Evolutionary conservation across 805 yeast species (phyloP).

Genomic region (Lipomyces oligophaga): DNA sequence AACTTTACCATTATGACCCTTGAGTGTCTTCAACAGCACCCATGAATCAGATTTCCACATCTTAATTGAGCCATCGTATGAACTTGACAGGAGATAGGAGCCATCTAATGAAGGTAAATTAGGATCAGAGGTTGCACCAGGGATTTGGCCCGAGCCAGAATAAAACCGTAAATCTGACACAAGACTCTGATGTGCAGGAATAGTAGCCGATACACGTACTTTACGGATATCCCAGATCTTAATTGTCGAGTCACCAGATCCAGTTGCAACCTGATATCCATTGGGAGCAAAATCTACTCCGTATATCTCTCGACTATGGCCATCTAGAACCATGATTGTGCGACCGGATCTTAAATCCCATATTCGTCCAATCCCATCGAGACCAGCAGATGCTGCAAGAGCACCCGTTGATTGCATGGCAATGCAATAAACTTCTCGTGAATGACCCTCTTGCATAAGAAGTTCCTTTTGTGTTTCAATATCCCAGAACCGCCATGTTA

Average conservation of each 20-base stretch:
- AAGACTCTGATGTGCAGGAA: slow-evolving; percentile 72
- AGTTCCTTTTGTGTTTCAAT: slow-evolving; percentile 47
- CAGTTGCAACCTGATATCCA: slow-evolving; percentile 75
- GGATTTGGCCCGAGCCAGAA: slow-evolving; percentile 32
- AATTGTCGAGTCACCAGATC: slow-evolving; percentile 75
- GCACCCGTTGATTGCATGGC: slow-evolving; percentile 73
- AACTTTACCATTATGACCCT: slow-evolving; percentile 63
- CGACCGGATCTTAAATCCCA: slow-evolving; percentile 89
- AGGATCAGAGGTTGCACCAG: slow-evolving; percentile 31
- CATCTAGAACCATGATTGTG: slow-evolving; percentile 52
- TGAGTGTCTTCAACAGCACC: slow-evolving; percentile 51
- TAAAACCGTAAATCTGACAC: slow-evolving; percentile 63
- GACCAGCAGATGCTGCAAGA: slow-evolving; percentile 68
- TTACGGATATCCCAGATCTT: slow-evolving; percentile 84
- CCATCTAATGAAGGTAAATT: slow-evolving; percentile 43
- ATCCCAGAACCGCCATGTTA: slow-evolving; percentile 90
- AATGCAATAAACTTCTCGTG: slow-evolving; percentile 62
- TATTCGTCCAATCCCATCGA: slow-evolving; percentile 65
- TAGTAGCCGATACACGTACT: slow-evolving; percentile 42
- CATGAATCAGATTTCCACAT: slow-evolving; percentile 69
- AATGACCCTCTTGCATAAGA: slow-evolving; percentile 79
- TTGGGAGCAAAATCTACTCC: slow-evolving; percentile 69
- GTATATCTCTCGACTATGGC: slow-evolving; percentile 71
- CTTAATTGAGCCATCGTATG: slow-evolving; percentile 66
- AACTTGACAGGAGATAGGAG: slow-evolving; percentile 52